Percentiles rank a stretch among this genome's conserved stretches.
Evolutionary conservation across 75 land plant genomes (phyloP).

Genomic region (Cunninghamia lanceolata): DNA sequence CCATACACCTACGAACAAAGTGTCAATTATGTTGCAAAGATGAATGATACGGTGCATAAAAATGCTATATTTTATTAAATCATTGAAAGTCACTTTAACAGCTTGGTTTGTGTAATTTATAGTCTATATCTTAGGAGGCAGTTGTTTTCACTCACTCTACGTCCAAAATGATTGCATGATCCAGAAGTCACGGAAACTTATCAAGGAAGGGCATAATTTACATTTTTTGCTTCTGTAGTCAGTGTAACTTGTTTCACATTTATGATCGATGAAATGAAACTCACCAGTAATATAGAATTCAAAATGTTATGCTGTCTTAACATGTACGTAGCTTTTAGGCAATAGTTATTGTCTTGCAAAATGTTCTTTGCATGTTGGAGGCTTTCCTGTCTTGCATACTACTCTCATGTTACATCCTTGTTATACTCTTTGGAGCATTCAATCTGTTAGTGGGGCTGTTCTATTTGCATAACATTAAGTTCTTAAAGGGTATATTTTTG

Average conservation of each 20-base stretch:
- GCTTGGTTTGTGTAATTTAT: neutral
- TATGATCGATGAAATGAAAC: neutral
- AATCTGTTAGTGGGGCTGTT: too few species aligned
- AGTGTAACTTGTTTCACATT: neutral
- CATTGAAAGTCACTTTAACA: neutral
- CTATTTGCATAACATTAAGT: too few species aligned
- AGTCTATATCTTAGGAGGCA: too few species aligned
- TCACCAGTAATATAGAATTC: neutral
- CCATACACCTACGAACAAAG: neutral
- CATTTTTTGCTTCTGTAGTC: neutral
- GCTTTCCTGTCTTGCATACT: neutral
- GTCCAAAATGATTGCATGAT: neutral
- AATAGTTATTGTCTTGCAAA: neutral
- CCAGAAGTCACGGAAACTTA: neutral
- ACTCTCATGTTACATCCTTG: neutral
- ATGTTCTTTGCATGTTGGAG: neutral
- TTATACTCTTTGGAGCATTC: neutral
- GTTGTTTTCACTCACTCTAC: neutral
- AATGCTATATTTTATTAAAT: neutral
- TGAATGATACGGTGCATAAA: neutral
- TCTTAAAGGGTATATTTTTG: neutral
- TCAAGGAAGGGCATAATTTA: neutral
- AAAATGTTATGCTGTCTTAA: neutral
- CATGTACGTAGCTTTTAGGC: neutral
- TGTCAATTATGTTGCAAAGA: neutral